A percentile compares a stretch with the other conserved stretches of the same genome.
Conservation (phyloP, 2,329 filamentous ascomycete species). For the Raffaelea albimanens region DNA sequence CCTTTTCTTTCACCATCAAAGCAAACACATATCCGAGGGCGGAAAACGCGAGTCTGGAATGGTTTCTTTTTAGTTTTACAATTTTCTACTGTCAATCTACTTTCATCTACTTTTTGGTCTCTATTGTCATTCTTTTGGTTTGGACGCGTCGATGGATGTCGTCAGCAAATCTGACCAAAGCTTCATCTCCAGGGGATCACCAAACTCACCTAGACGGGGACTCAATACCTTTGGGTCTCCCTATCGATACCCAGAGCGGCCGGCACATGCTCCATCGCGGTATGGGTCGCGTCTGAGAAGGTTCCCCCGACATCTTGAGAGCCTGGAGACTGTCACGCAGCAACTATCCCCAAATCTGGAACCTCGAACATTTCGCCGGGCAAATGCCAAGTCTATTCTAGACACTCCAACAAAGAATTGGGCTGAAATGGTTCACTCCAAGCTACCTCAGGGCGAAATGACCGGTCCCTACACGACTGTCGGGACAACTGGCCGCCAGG, state of each 20-base stretch:
- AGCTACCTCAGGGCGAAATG: not conserved
- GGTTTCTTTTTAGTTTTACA: not conserved
- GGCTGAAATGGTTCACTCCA: not conserved
- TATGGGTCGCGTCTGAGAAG: not conserved
- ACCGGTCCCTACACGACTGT: not conserved
- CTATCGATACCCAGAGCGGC: not conserved
- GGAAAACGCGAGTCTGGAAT: no score
- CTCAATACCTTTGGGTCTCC: conserved; percentile 3
- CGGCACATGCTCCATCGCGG: not conserved
- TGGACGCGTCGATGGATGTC: no score
- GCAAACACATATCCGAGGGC: no score
- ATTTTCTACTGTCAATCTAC: not conserved
- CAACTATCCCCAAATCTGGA: no score
- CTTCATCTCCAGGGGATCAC: not conserved
- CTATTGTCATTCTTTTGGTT: not conserved
- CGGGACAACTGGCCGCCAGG: not conserved
- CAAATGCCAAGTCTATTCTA: not conserved
- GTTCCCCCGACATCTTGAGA: not conserved
- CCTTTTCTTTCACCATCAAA: no score
- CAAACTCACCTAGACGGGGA: not conserved
- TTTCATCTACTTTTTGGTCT: not conserved
- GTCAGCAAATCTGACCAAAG: no score
- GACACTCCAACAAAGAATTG: not conserved
- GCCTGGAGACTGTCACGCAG: no score
- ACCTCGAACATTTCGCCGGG: no score